These are phyloP conservation scores for Diaporthe destruens DNA, from an alignment of 2,329 filamentous ascomycete genomes.

Conservation along the genomic window DNA sequence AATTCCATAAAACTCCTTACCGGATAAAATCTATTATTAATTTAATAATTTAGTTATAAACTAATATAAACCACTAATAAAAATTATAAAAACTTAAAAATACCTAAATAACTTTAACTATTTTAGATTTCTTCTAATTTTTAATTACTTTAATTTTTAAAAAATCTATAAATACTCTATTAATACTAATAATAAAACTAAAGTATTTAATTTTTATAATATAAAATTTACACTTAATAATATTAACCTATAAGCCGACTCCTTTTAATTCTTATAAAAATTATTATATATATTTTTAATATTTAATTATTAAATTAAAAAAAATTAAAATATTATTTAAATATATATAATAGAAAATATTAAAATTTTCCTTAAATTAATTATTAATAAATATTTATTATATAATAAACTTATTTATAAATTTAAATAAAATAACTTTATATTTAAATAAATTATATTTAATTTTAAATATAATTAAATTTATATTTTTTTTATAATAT, in stretches of 20 bases:
- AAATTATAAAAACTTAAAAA: background rate
- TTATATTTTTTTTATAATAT: background rate
- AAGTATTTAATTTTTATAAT: conserved; percentile 17
- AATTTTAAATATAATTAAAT: background rate
- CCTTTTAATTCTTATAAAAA: conserved; percentile 3
- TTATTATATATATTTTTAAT: conserved; percentile 2
- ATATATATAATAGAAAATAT: conserved; percentile 9
- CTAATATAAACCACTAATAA: background rate
- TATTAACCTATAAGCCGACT: no score
- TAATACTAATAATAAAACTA: conserved; percentile 12
- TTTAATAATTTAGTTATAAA: background rate
- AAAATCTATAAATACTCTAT: background rate
- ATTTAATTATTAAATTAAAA: background rate
- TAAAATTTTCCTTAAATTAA: background rate
- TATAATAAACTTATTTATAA: background rate
- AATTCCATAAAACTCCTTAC: background rate
- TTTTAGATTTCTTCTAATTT: background rate
- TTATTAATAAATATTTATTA: conserved; percentile 13
- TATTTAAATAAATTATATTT: background rate
- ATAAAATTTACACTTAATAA: no score
- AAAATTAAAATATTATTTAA: conserved; percentile 12
- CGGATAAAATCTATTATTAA: background rate
- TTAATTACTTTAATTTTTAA: background rate
- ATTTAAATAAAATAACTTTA: background rate
- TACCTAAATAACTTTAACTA: background rate